These are phyloP conservation scores for Mesembryanthemum crystallinum DNA, from an alignment of 148 eudicot genomes.

Conservation along the genomic window DNA sequence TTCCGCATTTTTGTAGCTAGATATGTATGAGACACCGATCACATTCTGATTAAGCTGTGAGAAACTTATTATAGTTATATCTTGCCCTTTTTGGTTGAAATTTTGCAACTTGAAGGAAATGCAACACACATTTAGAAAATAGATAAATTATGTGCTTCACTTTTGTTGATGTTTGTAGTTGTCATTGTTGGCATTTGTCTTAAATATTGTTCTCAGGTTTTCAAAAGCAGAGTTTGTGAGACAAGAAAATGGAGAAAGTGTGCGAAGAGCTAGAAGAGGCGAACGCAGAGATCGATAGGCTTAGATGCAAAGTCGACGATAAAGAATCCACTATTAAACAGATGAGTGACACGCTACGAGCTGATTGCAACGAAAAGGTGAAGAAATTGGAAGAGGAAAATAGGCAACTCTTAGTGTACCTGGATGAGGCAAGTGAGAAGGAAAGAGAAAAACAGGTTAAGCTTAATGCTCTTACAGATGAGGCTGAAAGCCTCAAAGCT, in stretches of 20 bases:
- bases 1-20: background rate
- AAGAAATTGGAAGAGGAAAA: conserved; percentile 49
- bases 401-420: conserved; percentile 32
- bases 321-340: conserved; percentile 40
- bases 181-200: background rate
- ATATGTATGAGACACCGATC: background rate
- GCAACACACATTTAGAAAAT: background rate
- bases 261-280: conserved; percentile 69
- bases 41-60: background rate
- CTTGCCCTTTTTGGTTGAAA: background rate
- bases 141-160: background rate
- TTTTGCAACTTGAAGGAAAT: background rate
- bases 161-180: background rate
- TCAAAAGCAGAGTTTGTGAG: background rate
- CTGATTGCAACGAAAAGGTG: conserved; percentile 36
- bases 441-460: conserved; percentile 36
- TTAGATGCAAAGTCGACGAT: conserved; percentile 34
- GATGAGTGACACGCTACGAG: conserved; percentile 48
- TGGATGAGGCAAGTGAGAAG: conserved; percentile 50
- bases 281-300: conserved; percentile 60
- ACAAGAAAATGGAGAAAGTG: conserved; percentile 41
- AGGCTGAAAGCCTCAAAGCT: conserved; percentile 43
- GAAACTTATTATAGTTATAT: background rate
- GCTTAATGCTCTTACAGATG: conserved; percentile 32
- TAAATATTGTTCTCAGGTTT: conserved; percentile 20